Evolutionary conservation across 768 basidiomycete species (phyloP).

Genomic region (Auricularia sp.): DNA sequence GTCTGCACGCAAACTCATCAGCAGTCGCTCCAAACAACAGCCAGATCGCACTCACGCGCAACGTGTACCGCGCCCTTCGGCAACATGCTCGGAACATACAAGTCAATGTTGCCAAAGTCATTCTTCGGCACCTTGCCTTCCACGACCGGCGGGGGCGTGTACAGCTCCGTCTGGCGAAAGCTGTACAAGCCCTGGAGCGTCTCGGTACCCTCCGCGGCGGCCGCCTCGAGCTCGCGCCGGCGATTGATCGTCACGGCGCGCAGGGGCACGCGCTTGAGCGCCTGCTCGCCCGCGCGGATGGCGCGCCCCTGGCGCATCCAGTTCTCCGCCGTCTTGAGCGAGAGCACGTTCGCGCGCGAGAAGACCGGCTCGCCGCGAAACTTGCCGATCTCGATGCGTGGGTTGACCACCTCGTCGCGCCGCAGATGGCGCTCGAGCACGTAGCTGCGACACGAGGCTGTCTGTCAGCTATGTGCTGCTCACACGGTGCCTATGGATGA

Average conservation of each 20-base stretch:
- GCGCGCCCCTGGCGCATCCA: slow-evolving; percentile 85
- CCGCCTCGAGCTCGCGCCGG: slow-evolving; percentile 61
- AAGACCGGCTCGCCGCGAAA: slow-evolving; percentile 93
- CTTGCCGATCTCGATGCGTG: slow-evolving; percentile 72
- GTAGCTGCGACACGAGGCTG: slow-evolving; percentile 41
- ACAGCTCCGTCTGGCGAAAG: slow-evolving; percentile 73
- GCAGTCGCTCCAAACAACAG: no score
- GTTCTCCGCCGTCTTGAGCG: slow-evolving; percentile 83
- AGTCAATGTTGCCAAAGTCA: slow-evolving; percentile 91
- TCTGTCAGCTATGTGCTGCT: not conserved
- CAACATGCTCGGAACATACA: slow-evolving; percentile 92
- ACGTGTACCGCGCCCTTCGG: slow-evolving; percentile 80
- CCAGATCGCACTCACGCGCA: slow-evolving; percentile 56
- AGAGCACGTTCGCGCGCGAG: slow-evolving; percentile 71
- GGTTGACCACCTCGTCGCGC: slow-evolving; percentile 77
- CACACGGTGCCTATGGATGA: slow-evolving; percentile 27
- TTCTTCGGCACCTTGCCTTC: slow-evolving; percentile 92
- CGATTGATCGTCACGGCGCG: slow-evolving; percentile 72
- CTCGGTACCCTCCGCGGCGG: slow-evolving; percentile 39
- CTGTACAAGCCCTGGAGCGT: slow-evolving; percentile 85
- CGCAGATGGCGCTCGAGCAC: slow-evolving; percentile 80
- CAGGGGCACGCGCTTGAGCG: slow-evolving; percentile 84
- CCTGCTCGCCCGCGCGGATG: slow-evolving; percentile 64
- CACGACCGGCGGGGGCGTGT: slow-evolving; percentile 67
- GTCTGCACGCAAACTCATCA: slow-evolving; percentile 31